Percentiles rank a stretch among this genome's conserved stretches.
phyloP scores from a whole-genome alignment of 148 eudicot species.

The Vaccinium myrtillus region DNA sequence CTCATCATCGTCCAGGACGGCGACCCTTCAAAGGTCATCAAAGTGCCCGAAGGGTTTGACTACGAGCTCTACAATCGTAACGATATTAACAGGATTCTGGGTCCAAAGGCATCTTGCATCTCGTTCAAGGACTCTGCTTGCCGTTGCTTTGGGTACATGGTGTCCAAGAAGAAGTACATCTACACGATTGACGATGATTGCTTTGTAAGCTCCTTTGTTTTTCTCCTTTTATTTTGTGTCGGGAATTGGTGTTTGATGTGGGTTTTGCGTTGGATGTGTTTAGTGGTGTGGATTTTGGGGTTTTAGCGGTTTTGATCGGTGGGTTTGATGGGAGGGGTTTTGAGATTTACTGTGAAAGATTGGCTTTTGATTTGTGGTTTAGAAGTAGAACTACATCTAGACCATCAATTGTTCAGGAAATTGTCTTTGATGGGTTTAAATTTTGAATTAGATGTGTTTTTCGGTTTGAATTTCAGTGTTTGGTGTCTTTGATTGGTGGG shows the following conservation, averaged over 20 bases:
- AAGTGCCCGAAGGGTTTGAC: conserved; percentile 79
- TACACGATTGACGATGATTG: conserved; percentile 91
- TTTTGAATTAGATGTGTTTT: neutral
- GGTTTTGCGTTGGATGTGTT: neutral
- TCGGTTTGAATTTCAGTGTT: neutral
- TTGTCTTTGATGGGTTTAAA: neutral
- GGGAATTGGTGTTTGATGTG: neutral
- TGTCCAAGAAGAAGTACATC: conserved; percentile 86
- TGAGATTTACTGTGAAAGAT: neutral
- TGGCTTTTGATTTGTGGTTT: neutral
- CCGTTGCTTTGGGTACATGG: conserved; percentile 80
- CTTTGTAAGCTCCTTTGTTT: conserved; percentile 50
- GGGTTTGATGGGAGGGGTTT: neutral
- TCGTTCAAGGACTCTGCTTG: conserved; percentile 94
- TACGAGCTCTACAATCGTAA: conserved; percentile 79
- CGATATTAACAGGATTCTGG: conserved; percentile 70
- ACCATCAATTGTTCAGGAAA: neutral
- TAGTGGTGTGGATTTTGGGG: neutral
- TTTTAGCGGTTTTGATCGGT: neutral
- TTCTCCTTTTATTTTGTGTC: neutral
- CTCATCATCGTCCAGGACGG: conserved; percentile 86
- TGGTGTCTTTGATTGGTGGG: conserved; percentile 1
- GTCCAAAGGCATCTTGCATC: conserved; percentile 76
- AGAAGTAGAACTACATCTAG: neutral
- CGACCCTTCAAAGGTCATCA: conserved; percentile 57